Percentiles rank a stretch among this genome's conserved stretches.
Evolutionary conservation across 75 land plant genomes (phyloP).

Genomic region (Picea sitchensis): DNA sequence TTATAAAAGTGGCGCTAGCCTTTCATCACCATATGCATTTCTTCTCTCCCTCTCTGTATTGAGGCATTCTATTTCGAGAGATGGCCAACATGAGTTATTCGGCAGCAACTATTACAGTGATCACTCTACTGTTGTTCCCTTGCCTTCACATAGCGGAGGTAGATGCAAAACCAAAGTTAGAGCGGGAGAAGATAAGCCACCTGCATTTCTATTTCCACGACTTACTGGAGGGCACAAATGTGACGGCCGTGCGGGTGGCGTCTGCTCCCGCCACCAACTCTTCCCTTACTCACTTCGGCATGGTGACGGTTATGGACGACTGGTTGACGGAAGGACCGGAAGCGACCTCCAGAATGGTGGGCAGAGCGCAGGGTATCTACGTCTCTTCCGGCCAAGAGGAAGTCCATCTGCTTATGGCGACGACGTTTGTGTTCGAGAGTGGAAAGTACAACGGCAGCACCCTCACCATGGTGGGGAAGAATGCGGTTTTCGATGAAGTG

Average conservation of each 20-base stretch:
- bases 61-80: no score
- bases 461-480: slow-evolving; percentile 37
- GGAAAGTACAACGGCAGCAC: slow-evolving; percentile 52
- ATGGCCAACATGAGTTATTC: no score
- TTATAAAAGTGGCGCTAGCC: no score
- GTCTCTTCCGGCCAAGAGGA: slow-evolving; percentile 16
- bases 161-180: neutral
- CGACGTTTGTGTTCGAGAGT: slow-evolving; percentile 28
- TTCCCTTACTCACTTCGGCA: slow-evolving; percentile 25
- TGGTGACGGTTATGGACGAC: slow-evolving; percentile 38
- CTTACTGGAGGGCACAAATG: slow-evolving; percentile 22
- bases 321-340: slow-evolving; percentile 42
- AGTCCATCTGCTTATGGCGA: slow-evolving; percentile 25
- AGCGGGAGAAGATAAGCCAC: slow-evolving; percentile 23
- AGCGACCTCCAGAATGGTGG: slow-evolving; percentile 31
- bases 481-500: slow-evolving; percentile 16
- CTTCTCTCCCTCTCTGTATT: no score
- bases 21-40: no score
- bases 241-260: slow-evolving; percentile 29
- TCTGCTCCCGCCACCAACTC: slow-evolving; percentile 14
- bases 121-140: no score
- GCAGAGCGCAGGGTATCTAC: slow-evolving; percentile 57
- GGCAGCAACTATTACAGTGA: no score
- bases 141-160: no score
- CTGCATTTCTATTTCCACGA: slow-evolving; percentile 65